phyloP scores from a whole-genome alignment of 23 red algal genomes.

The Pyropia yezoensis region DNA sequence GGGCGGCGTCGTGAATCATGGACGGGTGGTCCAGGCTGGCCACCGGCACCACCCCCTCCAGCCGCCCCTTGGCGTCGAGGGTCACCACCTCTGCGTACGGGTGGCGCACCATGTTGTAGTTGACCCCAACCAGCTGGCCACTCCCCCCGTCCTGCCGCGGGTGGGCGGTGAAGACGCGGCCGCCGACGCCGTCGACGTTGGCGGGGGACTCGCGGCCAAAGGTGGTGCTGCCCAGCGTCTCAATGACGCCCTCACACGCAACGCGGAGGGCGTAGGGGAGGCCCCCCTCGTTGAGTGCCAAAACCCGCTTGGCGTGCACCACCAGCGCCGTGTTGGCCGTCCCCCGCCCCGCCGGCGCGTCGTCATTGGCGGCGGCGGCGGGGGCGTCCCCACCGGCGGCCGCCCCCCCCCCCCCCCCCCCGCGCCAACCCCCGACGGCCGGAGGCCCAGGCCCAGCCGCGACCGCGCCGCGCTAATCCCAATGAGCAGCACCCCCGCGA shows the following conservation, averaged over 20 bases:
- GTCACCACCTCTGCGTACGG: not conserved
- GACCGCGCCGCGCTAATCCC: not conserved
- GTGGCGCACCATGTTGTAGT: not conserved
- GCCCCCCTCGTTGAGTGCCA: constrained; percentile 2
- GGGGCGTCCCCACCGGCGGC: too few relatives aligned
- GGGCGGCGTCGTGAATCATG: constrained; percentile 7
- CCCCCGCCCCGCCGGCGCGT: not conserved
- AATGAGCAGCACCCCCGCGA: not conserved
- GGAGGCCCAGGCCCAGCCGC: constrained; percentile 2
- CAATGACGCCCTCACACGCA: not conserved
- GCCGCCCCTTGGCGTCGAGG: not conserved
- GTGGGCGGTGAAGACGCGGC: not conserved
- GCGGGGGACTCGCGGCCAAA: not conserved
- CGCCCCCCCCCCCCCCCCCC: too few relatives aligned
- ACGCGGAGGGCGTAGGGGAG: constrained; percentile 4
- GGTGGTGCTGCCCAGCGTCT: constrained; percentile 3
- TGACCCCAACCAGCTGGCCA: not conserved
- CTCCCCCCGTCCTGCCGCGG: not conserved
- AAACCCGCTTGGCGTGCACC: not conserved
- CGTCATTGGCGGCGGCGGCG: too few relatives aligned
- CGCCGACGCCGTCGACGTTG: not conserved
- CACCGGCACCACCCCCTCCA: not conserved
- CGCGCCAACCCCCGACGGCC: not conserved
- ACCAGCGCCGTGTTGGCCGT: constrained; percentile 5
- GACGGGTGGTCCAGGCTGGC: not conserved